Conservation (phyloP, 129 eudicot genomes). For the Centella asiatica region DNA sequence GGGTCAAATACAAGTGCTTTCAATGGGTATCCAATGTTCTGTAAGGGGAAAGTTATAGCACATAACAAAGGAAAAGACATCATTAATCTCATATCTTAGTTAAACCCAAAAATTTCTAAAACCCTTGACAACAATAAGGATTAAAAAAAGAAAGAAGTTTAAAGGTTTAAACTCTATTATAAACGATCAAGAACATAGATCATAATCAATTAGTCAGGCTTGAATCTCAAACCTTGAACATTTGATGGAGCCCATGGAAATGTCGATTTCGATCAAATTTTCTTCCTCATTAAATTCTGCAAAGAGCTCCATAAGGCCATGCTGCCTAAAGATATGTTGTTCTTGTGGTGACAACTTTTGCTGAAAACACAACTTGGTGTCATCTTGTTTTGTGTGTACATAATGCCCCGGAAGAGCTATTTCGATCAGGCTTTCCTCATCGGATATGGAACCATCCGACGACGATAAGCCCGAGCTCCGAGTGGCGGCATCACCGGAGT, state of each 20-base stretch:
- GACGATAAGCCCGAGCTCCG: constrained; percentile 28
- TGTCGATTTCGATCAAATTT: constrained; percentile 84
- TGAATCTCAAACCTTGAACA: constrained; percentile 62
- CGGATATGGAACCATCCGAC: constrained; percentile 83
- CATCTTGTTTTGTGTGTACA: constrained; percentile 19
- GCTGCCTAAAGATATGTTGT: constrained; percentile 32
- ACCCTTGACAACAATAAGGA: constrained; percentile 18
- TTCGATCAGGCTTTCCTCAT: constrained; percentile 82
- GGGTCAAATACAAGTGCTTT: constrained; percentile 6
- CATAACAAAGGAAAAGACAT: constrained; percentile 5
- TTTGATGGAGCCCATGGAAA: constrained; percentile 83
- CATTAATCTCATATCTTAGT: background rate
- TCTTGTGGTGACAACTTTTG: constrained; percentile 28
- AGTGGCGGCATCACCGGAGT: constrained; percentile 20
- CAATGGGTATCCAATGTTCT: constrained; percentile 11
- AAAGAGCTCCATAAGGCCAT: constrained; percentile 23
- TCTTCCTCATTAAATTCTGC: constrained; percentile 62
- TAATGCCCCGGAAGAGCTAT: constrained; percentile 58
- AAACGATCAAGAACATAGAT: constrained; percentile 3
- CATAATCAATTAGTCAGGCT: constrained; percentile 32
- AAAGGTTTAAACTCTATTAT: constrained; percentile 15
- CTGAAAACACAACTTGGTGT: constrained; percentile 17
- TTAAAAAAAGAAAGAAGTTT: constrained; percentile 27
- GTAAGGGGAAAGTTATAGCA: background rate
- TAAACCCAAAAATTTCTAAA: background rate